A percentile compares a stretch with the other conserved stretches of the same genome.
phyloP scores from a whole-genome alignment of 2,329 filamentous ascomycete genomes.

The Penicillium rolfsii region DNA sequence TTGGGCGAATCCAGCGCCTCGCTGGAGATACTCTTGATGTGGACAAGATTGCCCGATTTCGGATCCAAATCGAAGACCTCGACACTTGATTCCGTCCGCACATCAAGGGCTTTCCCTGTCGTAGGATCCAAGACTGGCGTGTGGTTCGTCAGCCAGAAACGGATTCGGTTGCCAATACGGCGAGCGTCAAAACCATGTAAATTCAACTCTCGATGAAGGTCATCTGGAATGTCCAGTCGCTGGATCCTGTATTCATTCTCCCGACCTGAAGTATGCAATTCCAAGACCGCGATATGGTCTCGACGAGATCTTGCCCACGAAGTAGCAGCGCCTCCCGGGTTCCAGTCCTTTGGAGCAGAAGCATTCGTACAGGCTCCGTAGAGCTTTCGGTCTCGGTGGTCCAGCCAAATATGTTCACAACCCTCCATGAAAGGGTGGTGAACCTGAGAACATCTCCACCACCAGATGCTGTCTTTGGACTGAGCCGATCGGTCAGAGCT shows the following conservation, averaged over 20 bases:
- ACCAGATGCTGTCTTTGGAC: not conserved
- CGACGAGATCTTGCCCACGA: not conserved
- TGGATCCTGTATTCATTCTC: conserved; percentile 3
- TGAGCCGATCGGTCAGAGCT: not conserved
- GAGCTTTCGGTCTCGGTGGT: conserved; percentile 4
- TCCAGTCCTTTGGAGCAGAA: not conserved
- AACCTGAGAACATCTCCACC: conserved; percentile 10
- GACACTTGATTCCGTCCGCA: conserved; percentile 2
- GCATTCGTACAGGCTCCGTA: conserved; percentile 10
- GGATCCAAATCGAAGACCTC: conserved; percentile 10
- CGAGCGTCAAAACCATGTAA: conserved; percentile 10
- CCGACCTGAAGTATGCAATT: conserved; percentile 7
- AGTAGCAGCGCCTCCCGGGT: not conserved
- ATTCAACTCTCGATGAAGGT: not conserved
- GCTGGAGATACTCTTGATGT: conserved; percentile 7
- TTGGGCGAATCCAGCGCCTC: conserved; percentile 9
- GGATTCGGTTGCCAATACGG: conserved; percentile 3
- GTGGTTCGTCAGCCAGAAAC: conserved; percentile 14
- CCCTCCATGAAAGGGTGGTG: conserved; percentile 13
- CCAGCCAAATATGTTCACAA: conserved; percentile 14
- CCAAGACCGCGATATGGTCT: conserved; percentile 11
- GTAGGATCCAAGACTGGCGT: not conserved
- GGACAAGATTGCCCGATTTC: not conserved
- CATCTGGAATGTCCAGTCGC: not conserved
- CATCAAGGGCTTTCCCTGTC: conserved; percentile 7